A percentile compares a stretch with the other conserved stretches of the same genome.
phyloP scores from a whole-genome alignment of 2,329 filamentous ascomycete genomes.

The Rhynchosporium agropyri region DNA sequence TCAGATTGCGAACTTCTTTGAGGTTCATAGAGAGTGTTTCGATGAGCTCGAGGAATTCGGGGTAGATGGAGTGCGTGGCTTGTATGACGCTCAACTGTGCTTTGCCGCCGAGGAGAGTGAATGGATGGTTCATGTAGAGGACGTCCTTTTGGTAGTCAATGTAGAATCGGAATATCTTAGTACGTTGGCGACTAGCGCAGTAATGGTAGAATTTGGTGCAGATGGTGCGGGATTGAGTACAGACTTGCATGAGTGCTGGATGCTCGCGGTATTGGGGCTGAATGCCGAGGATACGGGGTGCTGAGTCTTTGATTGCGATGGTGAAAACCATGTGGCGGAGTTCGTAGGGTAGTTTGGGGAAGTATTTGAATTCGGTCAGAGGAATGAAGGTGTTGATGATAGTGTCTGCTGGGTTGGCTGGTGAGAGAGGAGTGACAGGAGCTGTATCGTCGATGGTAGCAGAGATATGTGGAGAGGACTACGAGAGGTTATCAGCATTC shows the following conservation, averaged over 20 bases:
- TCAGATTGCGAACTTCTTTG: slow-evolving; percentile 5
- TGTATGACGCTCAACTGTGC: neutral
- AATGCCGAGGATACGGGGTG: slow-evolving; percentile 7
- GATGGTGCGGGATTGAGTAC: slow-evolving; percentile 4
- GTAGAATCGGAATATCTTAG: slow-evolving; percentile 8
- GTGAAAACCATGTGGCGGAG: slow-evolving; percentile 14
- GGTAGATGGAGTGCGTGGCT: slow-evolving; percentile 5
- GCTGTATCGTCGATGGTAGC: no score
- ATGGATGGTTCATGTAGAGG: slow-evolving; percentile 11
- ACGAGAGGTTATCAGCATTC: no score
- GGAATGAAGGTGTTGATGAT: neutral
- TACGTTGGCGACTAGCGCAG: slow-evolving; percentile 11
- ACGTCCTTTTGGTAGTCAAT: slow-evolving; percentile 11
- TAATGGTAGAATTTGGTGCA: slow-evolving; percentile 13
- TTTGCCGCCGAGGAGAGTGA: slow-evolving; percentile 2
- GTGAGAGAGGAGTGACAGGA: neutral
- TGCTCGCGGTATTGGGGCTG: slow-evolving; percentile 9
- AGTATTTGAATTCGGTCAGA: slow-evolving; percentile 9
- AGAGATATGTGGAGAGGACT: no score
- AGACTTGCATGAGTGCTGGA: slow-evolving; percentile 8
- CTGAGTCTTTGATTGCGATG: slow-evolving; percentile 7
- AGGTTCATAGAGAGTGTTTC: slow-evolving; percentile 4
- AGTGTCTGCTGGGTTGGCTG: neutral
- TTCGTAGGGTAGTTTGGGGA: slow-evolving; percentile 13
- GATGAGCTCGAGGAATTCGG: neutral